Evolutionary conservation across 352 stramenopile species (phyloP).

Genomic region (Globisporangium mamillatum): DNA sequence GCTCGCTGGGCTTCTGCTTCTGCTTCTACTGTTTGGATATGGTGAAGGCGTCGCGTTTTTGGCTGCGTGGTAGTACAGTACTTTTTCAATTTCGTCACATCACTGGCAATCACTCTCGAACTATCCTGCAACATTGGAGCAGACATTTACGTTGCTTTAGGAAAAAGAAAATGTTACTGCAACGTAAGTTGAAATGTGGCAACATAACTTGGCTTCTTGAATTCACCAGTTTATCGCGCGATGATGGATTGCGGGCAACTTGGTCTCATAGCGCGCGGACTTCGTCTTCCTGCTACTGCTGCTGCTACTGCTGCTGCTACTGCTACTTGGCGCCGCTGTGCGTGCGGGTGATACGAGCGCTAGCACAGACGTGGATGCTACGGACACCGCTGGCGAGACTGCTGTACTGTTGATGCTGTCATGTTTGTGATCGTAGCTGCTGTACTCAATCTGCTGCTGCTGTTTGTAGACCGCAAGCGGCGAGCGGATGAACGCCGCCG

Average conservation of each 20-base stretch:
- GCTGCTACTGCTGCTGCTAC: neutral
- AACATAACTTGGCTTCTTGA: neutral
- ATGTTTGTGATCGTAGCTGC: neutral
- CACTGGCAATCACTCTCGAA: neutral
- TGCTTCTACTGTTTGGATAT: slow-evolving; percentile 3
- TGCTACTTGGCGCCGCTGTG: neutral
- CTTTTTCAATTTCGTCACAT: neutral
- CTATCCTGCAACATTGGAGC: neutral
- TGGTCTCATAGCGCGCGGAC: slow-evolving; percentile 3
- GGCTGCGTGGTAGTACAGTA: neutral
- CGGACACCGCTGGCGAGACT: neutral
- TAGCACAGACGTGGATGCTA: neutral
- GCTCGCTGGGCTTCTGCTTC: neutral
- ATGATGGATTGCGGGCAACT: slow-evolving; percentile 13
- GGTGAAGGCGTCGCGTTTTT: neutral
- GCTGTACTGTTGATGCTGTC: neutral
- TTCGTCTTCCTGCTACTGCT: slow-evolving; percentile 4
- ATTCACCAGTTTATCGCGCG: neutral
- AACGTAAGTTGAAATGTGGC: neutral
- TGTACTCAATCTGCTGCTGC: neutral
- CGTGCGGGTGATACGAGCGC: slow-evolving; percentile 5
- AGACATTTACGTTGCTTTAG: neutral
- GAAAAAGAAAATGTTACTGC: neutral
- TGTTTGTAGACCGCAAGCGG: slow-evolving; percentile 22
- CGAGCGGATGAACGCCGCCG: slow-evolving; percentile 14